Base-by-base conservation (phyloP, 208 protist genomes). In the Crithidia acanthocephali region DNA sequence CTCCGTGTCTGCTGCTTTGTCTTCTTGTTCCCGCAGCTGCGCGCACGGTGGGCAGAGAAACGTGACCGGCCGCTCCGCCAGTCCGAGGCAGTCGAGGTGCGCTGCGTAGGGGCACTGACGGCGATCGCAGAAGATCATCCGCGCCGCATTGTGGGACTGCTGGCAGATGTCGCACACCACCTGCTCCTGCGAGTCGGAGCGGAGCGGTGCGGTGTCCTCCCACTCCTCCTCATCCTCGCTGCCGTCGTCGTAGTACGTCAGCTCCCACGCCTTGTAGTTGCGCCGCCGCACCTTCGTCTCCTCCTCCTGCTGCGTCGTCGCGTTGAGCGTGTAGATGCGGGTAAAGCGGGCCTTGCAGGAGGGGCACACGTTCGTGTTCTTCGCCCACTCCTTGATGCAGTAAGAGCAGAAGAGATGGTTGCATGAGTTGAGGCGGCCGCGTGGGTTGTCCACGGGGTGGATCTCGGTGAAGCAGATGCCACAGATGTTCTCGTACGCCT, bases 81-180 rank as follows among this genome's bases (percentile, higher is more conserved):
- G 44, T 33, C 74, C 52, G 30, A 96, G 65, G 52, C 92, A 96
- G 57, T 92, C 86, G 5, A 95, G 62, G 65, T 96, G 92, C 0
- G 86, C 92, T 18, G 79, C 77, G 60, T 86, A 95, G 6, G 71
- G 44, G 76, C 92, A 96, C 45, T 92, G 68, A 2, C 89, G 83
- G 0, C 86, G 81, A 62, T 96, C 92, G 59, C 92, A 96, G 56
- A 95, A 87, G 55, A 96, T 92, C 74, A 96, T 94, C 16, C 84
- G 72, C 4, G 83, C 66, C 5, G 85, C 86, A 68, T 93, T 94
- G 59, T 86, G 58, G 0, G 59, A 63, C 30, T 83, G 56, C 32
- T 82, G 69, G 68, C 92, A 96, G 0, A 96, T 69, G 20, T 78
- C 64, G 51, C 92, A 96, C n/a, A 71, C 44, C 0, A 93, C 71